phyloP scores from a whole-genome alignment of 768 basidiomycete genomes.

The Flagelloscypha sp. region DNA sequence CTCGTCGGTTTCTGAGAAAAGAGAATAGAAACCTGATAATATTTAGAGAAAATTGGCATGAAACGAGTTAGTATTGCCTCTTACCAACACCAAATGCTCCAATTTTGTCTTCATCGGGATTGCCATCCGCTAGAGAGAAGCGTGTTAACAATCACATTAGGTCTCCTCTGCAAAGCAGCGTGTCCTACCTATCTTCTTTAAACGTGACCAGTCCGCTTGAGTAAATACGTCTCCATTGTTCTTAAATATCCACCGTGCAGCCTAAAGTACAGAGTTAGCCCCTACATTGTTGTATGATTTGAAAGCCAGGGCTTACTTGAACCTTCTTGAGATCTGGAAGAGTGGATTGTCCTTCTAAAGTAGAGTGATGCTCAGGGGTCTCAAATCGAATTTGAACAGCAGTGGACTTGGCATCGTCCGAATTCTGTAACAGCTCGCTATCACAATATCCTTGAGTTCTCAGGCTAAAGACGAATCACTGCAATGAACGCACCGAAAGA shows the following conservation, averaged over 20 bases:
- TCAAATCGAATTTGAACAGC: conserved; percentile 76
- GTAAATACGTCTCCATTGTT: conserved; percentile 84
- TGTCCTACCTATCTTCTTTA: conserved; percentile 77
- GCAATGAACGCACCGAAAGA: conserved; percentile 29
- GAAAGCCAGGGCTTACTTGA: too few species aligned
- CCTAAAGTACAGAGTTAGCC: conserved; percentile 28
- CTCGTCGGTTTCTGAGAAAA: conserved; percentile 79
- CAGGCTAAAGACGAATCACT: conserved; percentile 29
- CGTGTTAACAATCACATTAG: not conserved
- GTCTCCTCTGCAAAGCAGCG: not conserved
- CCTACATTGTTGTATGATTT: too few species aligned
- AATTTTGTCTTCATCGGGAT: conserved; percentile 91
- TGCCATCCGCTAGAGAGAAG: conserved; percentile 63
- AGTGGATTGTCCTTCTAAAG: conserved; percentile 12
- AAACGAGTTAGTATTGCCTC: conserved; percentile 12
- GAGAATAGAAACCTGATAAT: conserved; percentile 57
- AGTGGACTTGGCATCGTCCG: conserved; percentile 80
- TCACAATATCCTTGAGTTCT: too few species aligned
- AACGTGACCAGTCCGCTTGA: conserved; percentile 78
- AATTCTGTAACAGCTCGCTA: conserved; percentile 90
- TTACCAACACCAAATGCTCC: conserved; percentile 88
- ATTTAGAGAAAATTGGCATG: not conserved
- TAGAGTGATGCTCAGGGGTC: conserved; percentile 42
- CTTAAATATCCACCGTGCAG: conserved; percentile 75
- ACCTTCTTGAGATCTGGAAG: conserved; percentile 63